Conservation (phyloP, 2,329 filamentous ascomycete genomes). For the Didymella pinodella region DNA sequence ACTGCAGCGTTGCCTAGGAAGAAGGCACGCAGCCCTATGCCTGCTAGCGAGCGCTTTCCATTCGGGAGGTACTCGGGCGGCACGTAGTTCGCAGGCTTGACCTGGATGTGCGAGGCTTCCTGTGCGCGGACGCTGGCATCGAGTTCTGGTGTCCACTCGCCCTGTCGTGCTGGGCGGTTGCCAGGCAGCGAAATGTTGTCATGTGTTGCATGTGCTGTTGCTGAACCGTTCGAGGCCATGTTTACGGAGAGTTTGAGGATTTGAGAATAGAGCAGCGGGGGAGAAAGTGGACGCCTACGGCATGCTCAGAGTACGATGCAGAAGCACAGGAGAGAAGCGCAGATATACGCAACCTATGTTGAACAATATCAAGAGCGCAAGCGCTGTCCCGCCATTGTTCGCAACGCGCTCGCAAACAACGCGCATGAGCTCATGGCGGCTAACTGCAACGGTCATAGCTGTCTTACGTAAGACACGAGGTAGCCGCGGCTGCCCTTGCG, state of each 20-base stretch:
- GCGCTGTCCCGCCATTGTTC: conserved; percentile 12
- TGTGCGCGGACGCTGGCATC: conserved; percentile 39
- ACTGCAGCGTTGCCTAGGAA: conserved; percentile 52
- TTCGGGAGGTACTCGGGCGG: conserved; percentile 51
- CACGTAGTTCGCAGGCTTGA: conserved; percentile 27
- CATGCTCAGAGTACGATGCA: conserved; percentile 17
- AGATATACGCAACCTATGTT: background rate
- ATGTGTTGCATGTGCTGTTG: conserved; percentile 30
- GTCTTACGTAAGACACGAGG: conserved; percentile 5
- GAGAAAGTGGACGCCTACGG: conserved; percentile 14
- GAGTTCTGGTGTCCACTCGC: conserved; percentile 38
- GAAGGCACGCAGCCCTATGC: conserved; percentile 58
- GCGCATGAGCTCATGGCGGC: conserved; percentile 1
- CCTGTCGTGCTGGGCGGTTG: conserved; percentile 35
- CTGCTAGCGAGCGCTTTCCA: conserved; percentile 56
- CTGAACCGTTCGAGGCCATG: conserved; percentile 40
- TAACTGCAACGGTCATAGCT: background rate
- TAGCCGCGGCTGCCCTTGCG: background rate
- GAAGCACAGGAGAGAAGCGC: background rate
- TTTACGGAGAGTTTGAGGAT: conserved; percentile 5
- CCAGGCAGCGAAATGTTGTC: conserved; percentile 44
- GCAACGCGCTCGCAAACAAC: conserved; percentile 9
- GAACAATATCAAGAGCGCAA: conserved; percentile 17
- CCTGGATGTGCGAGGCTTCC: conserved; percentile 32
- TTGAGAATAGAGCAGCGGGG: conserved; percentile 5